These are phyloP conservation scores for Eucalyptus regnans DNA, from an alignment of 345 rosid species.

Conservation along the genomic window DNA sequence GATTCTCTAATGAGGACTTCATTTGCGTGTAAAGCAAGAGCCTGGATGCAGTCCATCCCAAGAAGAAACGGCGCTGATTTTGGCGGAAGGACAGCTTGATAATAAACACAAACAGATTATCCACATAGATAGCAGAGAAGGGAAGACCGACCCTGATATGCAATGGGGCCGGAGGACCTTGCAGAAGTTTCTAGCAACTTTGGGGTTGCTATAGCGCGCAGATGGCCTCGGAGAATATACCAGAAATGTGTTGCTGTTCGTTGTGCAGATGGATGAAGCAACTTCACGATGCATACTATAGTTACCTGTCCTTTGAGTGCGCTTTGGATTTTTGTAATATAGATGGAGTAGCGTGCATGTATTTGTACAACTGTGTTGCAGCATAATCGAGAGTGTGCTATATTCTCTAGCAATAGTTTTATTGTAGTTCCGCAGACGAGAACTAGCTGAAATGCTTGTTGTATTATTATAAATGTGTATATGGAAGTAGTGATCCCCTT, in stretches of 20 bases:
- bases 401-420: not conserved
- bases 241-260: not conserved
- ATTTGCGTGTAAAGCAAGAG: conserved; percentile 31
- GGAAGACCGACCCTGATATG: not conserved
- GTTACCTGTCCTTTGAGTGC: not conserved
- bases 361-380: not conserved
- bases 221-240: not conserved
- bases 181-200: conserved; percentile 36
- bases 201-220: conserved; percentile 1
- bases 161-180: conserved; percentile 62
- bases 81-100: conserved; percentile 1
- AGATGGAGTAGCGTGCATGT: not conserved
- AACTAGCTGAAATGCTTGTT: not conserved
- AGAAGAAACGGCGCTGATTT: not conserved
- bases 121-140: not conserved
- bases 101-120: not conserved
- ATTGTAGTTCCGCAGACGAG: not conserved
- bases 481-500: not conserved
- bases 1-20: conserved; percentile 4
- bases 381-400: not conserved
- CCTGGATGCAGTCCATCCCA: not conserved
- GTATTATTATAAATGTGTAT: not conserved
- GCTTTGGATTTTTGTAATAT: not conserved
- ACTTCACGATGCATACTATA: not conserved
- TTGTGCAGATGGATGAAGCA: not conserved